A percentile compares a stretch with the other conserved stretches of the same genome.
phyloP scores from a whole-genome alignment of 2,329 filamentous ascomycete species.

The Colletotrichum eremochloae region DNA sequence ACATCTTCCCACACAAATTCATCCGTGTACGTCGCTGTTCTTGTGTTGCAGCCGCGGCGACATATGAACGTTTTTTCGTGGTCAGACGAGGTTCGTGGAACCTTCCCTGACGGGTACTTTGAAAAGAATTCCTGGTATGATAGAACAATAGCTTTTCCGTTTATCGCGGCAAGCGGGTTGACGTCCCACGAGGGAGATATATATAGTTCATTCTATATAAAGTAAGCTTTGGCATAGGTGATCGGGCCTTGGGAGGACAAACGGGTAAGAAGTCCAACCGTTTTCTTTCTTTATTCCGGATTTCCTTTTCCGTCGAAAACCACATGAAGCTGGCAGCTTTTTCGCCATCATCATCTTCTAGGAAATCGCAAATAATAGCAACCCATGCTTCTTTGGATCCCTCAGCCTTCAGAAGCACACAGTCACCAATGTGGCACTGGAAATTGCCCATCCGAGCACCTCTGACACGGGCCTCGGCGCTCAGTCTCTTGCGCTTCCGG shows the following conservation, averaged over 20 bases:
- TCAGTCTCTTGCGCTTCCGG: constrained; percentile 6
- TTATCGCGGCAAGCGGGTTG: constrained; percentile 90
- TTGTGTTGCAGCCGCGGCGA: constrained; percentile 87
- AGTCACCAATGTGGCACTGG: constrained; percentile 84
- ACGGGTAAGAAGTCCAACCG: constrained; percentile 81
- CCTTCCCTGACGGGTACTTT: constrained; percentile 79
- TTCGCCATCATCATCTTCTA: constrained; percentile 78
- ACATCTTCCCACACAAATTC: constrained; percentile 94
- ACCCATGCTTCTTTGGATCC: constrained; percentile 92
- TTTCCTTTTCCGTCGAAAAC: constrained; percentile 94
- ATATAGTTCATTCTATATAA: constrained; percentile 84
- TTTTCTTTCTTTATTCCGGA: constrained; percentile 86
- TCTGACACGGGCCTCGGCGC: constrained; percentile 64
- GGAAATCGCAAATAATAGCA: constrained; percentile 87
- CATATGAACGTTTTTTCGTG: constrained; percentile 92
- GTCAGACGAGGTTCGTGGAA: constrained; percentile 79
- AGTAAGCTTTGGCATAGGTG: constrained; percentile 6
- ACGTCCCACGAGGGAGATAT: constrained; percentile 89
- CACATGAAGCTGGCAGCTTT: constrained; percentile 94
- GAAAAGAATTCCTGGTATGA: constrained; percentile 77
- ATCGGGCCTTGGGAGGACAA: constrained; percentile 45
- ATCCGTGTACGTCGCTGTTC: constrained; percentile 90
- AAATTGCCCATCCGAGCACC: constrained; percentile 88
- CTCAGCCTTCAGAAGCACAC: constrained; percentile 88
- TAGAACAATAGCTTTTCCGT: constrained; percentile 86